These are phyloP conservation scores for Zoysia matrella DNA, from an alignment of 202 grass and related monocot species.

Conservation along the genomic window DNA sequence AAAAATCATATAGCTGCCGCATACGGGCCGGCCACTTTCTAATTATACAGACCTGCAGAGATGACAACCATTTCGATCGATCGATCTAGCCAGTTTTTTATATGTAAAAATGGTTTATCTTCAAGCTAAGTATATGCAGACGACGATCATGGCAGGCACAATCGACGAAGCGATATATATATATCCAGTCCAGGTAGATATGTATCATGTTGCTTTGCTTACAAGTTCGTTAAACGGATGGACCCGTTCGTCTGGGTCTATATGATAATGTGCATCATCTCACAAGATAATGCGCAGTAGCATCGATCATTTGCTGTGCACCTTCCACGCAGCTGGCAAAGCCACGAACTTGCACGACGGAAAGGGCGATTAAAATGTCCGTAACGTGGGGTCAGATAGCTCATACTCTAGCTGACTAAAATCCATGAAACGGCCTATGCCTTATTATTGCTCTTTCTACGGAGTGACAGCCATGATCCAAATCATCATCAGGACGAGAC, in stretches of 20 bases:
- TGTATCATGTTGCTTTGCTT: slow-evolving; percentile 31
- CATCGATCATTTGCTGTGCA: background rate
- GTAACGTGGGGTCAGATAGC: slow-evolving; percentile 37
- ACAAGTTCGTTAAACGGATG: slow-evolving; percentile 20
- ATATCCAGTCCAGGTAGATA: background rate
- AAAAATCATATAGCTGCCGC: slow-evolving; percentile 27
- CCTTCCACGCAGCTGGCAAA: background rate
- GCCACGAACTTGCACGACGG: slow-evolving; percentile 32
- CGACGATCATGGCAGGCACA: slow-evolving; percentile 48
- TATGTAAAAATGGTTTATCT: too few relatives aligned
- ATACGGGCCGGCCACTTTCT: slow-evolving; percentile 26
- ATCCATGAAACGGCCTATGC: slow-evolving; percentile 23
- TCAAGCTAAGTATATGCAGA: background rate
- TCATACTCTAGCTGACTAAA: slow-evolving; percentile 2
- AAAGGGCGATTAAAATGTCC: slow-evolving; percentile 30
- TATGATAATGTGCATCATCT: background rate
- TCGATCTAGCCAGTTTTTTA: too few relatives aligned
- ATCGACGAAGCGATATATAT: background rate
- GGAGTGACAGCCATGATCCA: slow-evolving; percentile 19
- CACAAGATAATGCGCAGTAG: background rate
- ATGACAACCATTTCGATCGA: background rate
- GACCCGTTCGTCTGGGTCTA: background rate
- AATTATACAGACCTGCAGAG: too few relatives aligned
- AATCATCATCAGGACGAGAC: slow-evolving; percentile 4
- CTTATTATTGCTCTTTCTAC: slow-evolving; percentile 34